Conservation (phyloP, 768 basidiomycete genomes). For the Lactarius hengduanensis region DNA sequence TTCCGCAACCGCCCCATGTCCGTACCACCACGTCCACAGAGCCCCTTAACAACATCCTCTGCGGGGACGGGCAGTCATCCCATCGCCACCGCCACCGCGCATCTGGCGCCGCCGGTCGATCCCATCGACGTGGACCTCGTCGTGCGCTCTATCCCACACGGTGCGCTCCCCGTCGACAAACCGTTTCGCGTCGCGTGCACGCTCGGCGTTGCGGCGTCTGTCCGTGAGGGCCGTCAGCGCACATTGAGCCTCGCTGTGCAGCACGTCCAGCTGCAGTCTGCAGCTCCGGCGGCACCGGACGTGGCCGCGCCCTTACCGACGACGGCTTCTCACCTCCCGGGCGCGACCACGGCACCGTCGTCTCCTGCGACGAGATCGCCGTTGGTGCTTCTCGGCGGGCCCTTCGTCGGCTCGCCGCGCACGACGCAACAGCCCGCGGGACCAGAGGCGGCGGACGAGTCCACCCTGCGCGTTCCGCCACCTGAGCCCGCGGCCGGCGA, state of each 20-base stretch:
- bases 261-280: conserved; percentile 52
- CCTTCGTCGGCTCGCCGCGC: conserved; percentile 24
- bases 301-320: not conserved
- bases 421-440: conserved; percentile 2
- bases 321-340: conserved; percentile 6
- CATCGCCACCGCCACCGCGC: conserved; percentile 30
- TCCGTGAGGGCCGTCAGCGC: conserved; percentile 43
- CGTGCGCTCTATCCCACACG: conserved; percentile 48
- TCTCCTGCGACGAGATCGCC: conserved; percentile 4
- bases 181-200: conserved; percentile 60
- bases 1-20: conserved; percentile 38
- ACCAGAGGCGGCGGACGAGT: conserved; percentile 9
- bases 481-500: conserved; percentile 23
- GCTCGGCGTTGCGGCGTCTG: conserved; percentile 48
- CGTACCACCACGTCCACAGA: conserved; percentile 32
- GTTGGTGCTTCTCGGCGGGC: conserved; percentile 14
- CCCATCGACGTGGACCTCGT: conserved; percentile 60
- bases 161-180: conserved; percentile 47
- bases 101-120: conserved; percentile 22
- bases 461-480: conserved; percentile 2
- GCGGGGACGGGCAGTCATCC: conserved; percentile 33
- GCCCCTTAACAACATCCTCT: conserved; percentile 33
- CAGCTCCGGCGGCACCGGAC: conserved; percentile 21
- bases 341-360: conserved; percentile 12
- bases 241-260: conserved; percentile 59